phyloP scores from a whole-genome alignment of 2,329 filamentous ascomycete species.

The Elsinoe perseae region DNA sequence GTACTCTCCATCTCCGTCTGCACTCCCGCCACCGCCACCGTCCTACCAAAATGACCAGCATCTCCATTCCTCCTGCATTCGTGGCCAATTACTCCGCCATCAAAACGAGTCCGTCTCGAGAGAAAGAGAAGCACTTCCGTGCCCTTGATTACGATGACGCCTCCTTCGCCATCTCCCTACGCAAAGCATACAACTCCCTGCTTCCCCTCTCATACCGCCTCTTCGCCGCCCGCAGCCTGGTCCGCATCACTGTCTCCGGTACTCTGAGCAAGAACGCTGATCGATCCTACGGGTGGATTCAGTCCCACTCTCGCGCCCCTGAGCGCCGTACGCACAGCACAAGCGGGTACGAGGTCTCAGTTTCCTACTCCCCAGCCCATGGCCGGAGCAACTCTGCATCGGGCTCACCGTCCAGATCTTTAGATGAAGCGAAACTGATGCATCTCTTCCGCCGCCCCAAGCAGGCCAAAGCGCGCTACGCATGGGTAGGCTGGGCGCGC shows the following conservation, averaged over 20 bases:
- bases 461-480: constrained; percentile 32
- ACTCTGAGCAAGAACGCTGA: constrained; percentile 24
- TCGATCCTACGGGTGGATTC: constrained; percentile 26
- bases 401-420: constrained; percentile 19
- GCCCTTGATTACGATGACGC: constrained; percentile 29
- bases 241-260: constrained; percentile 25
- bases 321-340: constrained; percentile 24
- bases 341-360: constrained; percentile 26
- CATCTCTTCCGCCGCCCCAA: constrained; percentile 29
- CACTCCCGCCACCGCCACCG: constrained; percentile 24
- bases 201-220: constrained; percentile 22
- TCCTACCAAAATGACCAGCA: constrained; percentile 21
- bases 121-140: constrained; percentile 23
- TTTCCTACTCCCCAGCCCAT: constrained; percentile 18
- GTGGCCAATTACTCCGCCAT: constrained; percentile 24
- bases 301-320: background rate
- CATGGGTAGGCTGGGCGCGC: constrained; percentile 39
- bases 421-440: constrained; percentile 35
- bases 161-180: constrained; percentile 27
- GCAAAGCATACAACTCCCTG: constrained; percentile 24
- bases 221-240: constrained; percentile 29
- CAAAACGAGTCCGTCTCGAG: constrained; percentile 15
- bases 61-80: constrained; percentile 26
- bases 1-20: constrained; percentile 28
- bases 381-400: background rate